Percentiles rank a stretch among this genome's conserved stretches.
Conservation (phyloP, 2,329 filamentous ascomycete species). For the Raffaelea albimanens region DNA sequence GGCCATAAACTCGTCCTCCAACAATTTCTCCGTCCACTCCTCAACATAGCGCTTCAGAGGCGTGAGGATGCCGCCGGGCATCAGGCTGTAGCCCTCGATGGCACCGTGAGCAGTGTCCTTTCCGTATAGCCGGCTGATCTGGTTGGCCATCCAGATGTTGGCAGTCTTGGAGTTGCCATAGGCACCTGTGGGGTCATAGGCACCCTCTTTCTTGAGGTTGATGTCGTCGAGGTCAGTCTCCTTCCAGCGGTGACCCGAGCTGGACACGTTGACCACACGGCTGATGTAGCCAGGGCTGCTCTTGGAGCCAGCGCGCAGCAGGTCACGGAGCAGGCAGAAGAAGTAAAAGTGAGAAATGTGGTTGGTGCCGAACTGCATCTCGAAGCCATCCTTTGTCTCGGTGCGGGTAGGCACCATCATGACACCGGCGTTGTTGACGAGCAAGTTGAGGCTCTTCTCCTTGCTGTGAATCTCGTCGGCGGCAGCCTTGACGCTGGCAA, state of each 20-base stretch:
- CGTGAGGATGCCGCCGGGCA: slow-evolving; percentile 32
- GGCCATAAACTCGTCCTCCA: neutral
- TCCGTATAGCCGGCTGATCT: slow-evolving; percentile 34
- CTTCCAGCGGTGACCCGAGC: slow-evolving; percentile 26
- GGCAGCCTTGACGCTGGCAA: slow-evolving; percentile 23
- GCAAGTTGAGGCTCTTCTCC: slow-evolving; percentile 14
- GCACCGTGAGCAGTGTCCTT: slow-evolving; percentile 15
- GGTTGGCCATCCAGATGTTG: slow-evolving; percentile 36
- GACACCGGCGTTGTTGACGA: slow-evolving; percentile 36
- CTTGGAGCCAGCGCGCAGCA: slow-evolving; percentile 28
- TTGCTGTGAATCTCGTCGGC: slow-evolving; percentile 20
- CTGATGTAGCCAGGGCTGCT: slow-evolving; percentile 23
- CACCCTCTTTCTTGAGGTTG: slow-evolving; percentile 21
- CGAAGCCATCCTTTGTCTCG: slow-evolving; percentile 33
- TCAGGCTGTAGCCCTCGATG: slow-evolving; percentile 30
- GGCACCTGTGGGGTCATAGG: slow-evolving; percentile 23
- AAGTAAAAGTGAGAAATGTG: slow-evolving; percentile 44
- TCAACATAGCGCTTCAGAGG: slow-evolving; percentile 18
- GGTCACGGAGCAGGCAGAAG: slow-evolving; percentile 35
- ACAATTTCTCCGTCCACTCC: slow-evolving; percentile 12
- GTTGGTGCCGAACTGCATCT: slow-evolving; percentile 41
- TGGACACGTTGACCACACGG: slow-evolving; percentile 35
- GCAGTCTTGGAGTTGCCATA: slow-evolving; percentile 36
- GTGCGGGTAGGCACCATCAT: slow-evolving; percentile 25
- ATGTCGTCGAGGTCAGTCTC: slow-evolving; percentile 28